A percentile compares a stretch with the other conserved stretches of the same genome.
These are phyloP conservation scores for Jatropha multifida DNA, from an alignment of 441 rosid species.

Conservation along the genomic window DNA sequence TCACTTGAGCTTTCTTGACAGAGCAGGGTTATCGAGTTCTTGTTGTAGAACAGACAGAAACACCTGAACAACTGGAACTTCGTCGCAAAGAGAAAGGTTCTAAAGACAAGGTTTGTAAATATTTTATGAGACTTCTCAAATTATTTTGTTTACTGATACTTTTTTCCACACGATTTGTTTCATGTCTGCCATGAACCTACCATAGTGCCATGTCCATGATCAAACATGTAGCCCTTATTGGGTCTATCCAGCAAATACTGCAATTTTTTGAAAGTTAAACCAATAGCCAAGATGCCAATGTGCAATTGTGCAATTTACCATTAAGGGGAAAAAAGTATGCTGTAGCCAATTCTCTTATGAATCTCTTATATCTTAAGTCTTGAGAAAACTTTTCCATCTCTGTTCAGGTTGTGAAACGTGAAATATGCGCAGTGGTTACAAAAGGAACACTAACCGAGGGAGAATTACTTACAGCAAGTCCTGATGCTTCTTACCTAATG, in stretches of 20 bases:
- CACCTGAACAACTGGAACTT: conserved; percentile 94
- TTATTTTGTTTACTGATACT: conserved; percentile 7
- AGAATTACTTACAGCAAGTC: conserved; percentile 78
- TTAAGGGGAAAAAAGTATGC: neutral
- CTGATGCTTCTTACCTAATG: conserved; percentile 91
- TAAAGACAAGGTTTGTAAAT: conserved; percentile 79
- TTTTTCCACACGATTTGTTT: conserved; percentile 5
- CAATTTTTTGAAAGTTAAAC: neutral
- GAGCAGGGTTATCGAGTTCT: conserved; percentile 97
- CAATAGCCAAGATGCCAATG: neutral
- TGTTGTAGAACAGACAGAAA: conserved; percentile 97
- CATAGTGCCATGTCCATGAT: conserved; percentile 5
- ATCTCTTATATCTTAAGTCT: conserved; percentile 15
- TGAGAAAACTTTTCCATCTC: conserved; percentile 30
- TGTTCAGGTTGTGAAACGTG: conserved; percentile 95
- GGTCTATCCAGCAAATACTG: neutral
- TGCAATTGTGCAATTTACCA: neutral
- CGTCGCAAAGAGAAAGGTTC: conserved; percentile 91
- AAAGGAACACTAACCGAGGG: conserved; percentile 97
- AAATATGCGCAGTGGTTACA: conserved; percentile 92
- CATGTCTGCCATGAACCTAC: conserved; percentile 3
- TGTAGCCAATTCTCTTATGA: neutral
- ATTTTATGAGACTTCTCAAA: conserved; percentile 12
- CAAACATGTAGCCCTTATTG: conserved; percentile 3
- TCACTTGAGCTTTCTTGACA: conserved; percentile 28